A percentile compares a stretch with the other conserved stretches of the same genome.
These are phyloP conservation scores for Murraya paniculata DNA, from an alignment of 345 rosid species.

Conservation along the genomic window DNA sequence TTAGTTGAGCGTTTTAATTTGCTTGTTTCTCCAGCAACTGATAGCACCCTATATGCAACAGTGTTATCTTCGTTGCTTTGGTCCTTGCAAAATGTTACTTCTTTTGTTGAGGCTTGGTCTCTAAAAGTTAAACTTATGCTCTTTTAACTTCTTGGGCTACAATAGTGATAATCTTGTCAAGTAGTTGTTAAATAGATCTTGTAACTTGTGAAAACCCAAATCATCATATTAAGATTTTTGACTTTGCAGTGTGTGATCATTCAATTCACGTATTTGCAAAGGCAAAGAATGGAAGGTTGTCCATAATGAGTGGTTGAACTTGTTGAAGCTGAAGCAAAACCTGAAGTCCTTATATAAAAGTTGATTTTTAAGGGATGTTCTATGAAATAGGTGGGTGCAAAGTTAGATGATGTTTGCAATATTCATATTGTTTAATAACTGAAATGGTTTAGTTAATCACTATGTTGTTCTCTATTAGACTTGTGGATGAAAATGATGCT, in stretches of 20 bases:
- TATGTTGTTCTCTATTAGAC: constrained; percentile 34
- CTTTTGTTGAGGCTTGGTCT: constrained; percentile 61
- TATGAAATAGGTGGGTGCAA: constrained; percentile 61
- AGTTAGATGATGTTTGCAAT: constrained; percentile 6
- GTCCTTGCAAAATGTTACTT: constrained; percentile 62
- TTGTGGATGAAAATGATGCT: constrained; percentile 80
- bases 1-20: constrained; percentile 46
- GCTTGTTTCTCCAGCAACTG: constrained; percentile 46
- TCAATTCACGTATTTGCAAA: constrained; percentile 42
- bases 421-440: neutral
- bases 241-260: constrained; percentile 54
- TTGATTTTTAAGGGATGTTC: constrained; percentile 65
- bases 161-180: constrained; percentile 41
- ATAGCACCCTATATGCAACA: constrained; percentile 46
- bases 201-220: neutral
- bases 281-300: constrained; percentile 74
- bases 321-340: constrained; percentile 69
- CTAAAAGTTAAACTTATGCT: constrained; percentile 65
- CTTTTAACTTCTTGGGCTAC: constrained; percentile 80
- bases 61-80: constrained; percentile 63
- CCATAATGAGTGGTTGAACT: constrained; percentile 78
- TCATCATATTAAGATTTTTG: neutral
- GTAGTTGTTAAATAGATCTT: constrained; percentile 33
- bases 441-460: constrained; percentile 6
- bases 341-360: constrained; percentile 49